phyloP scores from a whole-genome alignment of 495 filamentous ascomycete genomes.

The Collariella sp. region DNA sequence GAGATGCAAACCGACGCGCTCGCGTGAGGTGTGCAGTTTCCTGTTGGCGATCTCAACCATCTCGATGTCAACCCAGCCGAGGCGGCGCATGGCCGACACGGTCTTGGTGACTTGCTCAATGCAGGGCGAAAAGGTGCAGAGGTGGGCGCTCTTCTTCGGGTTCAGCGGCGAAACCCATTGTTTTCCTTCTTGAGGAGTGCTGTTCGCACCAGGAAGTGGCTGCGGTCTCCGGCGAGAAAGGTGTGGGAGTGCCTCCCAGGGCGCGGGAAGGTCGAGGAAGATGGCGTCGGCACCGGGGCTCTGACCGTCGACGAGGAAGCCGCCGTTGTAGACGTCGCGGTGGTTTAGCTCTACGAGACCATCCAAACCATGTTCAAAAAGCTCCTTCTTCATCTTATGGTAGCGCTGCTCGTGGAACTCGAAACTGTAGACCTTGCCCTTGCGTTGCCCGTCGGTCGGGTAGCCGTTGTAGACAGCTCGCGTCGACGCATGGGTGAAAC shows the following conservation, averaged over 20 bases:
- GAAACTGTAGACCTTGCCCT: constrained; percentile 82
- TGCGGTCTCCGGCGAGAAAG: constrained; percentile 53
- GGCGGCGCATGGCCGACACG: constrained; percentile 62
- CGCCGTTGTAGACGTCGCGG: constrained; percentile 82
- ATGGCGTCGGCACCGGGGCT: constrained; percentile 66
- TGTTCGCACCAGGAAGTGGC: constrained; percentile 1
- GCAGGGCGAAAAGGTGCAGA: constrained; percentile 94
- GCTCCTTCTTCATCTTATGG: constrained; percentile 61
- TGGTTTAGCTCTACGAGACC: constrained; percentile 72
- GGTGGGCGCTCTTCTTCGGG: constrained; percentile 52
- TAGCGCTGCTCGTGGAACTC: constrained; percentile 82
- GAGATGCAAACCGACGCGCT: constrained; percentile 55
- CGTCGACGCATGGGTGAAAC: constrained; percentile 85
- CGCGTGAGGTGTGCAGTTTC: constrained; percentile 71
- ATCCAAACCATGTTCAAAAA: constrained; percentile 63
- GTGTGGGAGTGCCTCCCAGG: constrained; percentile 83
- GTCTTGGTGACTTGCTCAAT: constrained; percentile 90
- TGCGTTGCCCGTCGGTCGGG: constrained; percentile 35
- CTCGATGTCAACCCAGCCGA: constrained; percentile 82
- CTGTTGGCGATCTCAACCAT: constrained; percentile 80
- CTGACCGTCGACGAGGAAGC: constrained; percentile 56
- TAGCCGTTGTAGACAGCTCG: constrained; percentile 84
- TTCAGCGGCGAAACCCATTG: constrained; percentile 59
- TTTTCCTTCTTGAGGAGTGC: constrained; percentile 9
- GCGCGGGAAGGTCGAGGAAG: constrained; percentile 89